Evolutionary conservation across 305 asterid genomes (phyloP), one percentile per base, ranked within the genome.

Genomic region (Fraxinus velutina): DNA sequence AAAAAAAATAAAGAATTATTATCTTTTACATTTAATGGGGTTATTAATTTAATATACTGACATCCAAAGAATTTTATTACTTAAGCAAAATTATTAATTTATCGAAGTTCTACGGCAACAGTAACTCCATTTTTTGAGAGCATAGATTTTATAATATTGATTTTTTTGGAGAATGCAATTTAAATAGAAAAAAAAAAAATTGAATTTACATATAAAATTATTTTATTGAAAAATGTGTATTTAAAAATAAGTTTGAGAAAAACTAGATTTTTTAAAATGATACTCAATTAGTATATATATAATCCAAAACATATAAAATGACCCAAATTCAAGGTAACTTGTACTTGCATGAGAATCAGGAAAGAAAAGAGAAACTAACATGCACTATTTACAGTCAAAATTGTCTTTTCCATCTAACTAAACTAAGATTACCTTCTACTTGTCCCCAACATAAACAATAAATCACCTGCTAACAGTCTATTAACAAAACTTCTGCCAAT

Each of bases 361-460:
- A 52, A 52, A 22, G 39, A 70, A 29, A 68, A 70, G 75, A 24
- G 21, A 70, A 30, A 27, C 30, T 13, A 70, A 10, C 21, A 1
- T 70, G 12, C 22, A 30, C 75, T 70, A 70, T 13, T 30, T 70
- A 30, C 75, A 70, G 21, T 27, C 75, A 70, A 70, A 36, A 36
- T 55, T 70, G 27, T 52, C 42, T 36, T 57, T 22, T 80, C 74
- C 55, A 39, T 19, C 57, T 12, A 29, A 50, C 75, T 55, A 73
- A 57, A 42, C 12, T 3, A 78, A 33, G 72, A 50, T 77, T 33
- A 50, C 10, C 27, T 30, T 5, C 68, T 52, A 2, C 37, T 36
- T 36, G 2, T 4, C 85, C 71, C 71, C 19, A 78, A 79, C 30
- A 77, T 52, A 33, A 80, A 64, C 62, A 82, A 36, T 47, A 76